Evolutionary conservation across 2,329 filamentous ascomycete genomes (phyloP).

Genomic region (Pyrenophora tritici-repentis): DNA sequence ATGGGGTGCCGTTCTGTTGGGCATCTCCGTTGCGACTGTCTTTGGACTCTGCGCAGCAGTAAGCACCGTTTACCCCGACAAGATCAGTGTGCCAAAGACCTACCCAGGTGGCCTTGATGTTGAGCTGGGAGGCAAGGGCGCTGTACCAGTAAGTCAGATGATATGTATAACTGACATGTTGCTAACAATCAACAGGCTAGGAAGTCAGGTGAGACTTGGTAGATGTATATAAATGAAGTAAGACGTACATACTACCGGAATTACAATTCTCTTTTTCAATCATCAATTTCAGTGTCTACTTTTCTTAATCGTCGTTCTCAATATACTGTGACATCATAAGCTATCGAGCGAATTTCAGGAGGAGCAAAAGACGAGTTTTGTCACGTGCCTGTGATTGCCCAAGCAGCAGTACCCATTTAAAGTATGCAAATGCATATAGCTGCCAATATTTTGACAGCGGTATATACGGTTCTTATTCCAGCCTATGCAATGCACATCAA

Average conservation of each 20-base stretch:
- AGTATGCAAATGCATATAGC: no score
- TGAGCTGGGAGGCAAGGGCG: conserved; percentile 54
- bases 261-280: conserved; percentile 9
- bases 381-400: no score
- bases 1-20: conserved; percentile 67
- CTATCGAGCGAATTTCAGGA: no score
- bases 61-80: conserved; percentile 52
- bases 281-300: neutral
- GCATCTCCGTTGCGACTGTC: conserved; percentile 51
- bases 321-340: neutral
- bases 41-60: conserved; percentile 49
- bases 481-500: no score
- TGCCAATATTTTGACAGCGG: no score
- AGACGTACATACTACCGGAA: conserved; percentile 14
- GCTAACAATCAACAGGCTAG: conserved; percentile 27
- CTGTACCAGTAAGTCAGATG: conserved; percentile 45
- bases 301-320: neutral
- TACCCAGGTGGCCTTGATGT: conserved; percentile 55
- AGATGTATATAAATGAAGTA: conserved; percentile 3
- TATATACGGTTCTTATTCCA: no score
- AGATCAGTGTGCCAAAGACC: conserved; percentile 51
- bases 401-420: no score
- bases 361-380: no score
- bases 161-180: neutral
- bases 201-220: conserved; percentile 30